Percentiles rank a stretch among this genome's conserved stretches.
Conservation (phyloP, 1,139 yeast species). For the Sugiyamaella novakii region DNA sequence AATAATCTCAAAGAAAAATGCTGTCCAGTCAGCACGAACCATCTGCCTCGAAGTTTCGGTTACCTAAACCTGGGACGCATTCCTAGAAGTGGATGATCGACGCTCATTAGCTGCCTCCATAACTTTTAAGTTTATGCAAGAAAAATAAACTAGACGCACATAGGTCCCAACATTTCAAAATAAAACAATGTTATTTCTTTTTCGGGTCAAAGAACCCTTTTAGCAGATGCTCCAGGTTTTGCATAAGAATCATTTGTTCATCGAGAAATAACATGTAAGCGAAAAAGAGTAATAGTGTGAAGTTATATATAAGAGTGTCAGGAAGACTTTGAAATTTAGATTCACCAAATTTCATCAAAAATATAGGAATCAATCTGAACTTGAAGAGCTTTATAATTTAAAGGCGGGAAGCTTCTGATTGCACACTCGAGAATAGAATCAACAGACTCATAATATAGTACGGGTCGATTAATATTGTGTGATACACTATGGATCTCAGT, state of each 20-base stretch:
- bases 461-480: too few species aligned
- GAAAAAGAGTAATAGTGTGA: not conserved
- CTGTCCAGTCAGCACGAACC: slow-evolving; percentile 8
- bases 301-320: not conserved
- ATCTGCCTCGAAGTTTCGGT: not conserved
- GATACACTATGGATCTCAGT: slow-evolving; percentile 30
- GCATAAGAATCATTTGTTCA: slow-evolving; percentile 16
- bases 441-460: too few species aligned
- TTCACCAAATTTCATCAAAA: too few species aligned
- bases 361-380: too few species aligned
- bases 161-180: slow-evolving; percentile 15
- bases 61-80: slow-evolving; percentile 7
- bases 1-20: slow-evolving; percentile 3
- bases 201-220: slow-evolving; percentile 4
- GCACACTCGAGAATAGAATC: too few species aligned
- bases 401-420: too few species aligned
- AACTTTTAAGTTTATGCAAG: slow-evolving; percentile 19
- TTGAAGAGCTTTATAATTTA: too few species aligned
- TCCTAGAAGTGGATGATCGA: slow-evolving; percentile 14
- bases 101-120: slow-evolving; percentile 14
- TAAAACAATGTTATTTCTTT: slow-evolving; percentile 11
- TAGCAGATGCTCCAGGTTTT: slow-evolving; percentile 16
- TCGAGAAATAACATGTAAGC: slow-evolving; percentile 13
- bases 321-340: too few species aligned
- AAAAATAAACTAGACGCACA: slow-evolving; percentile 18